Base-by-base conservation (phyloP, 257 asterid species). In the Parsonsia alboflavescens region DNA sequence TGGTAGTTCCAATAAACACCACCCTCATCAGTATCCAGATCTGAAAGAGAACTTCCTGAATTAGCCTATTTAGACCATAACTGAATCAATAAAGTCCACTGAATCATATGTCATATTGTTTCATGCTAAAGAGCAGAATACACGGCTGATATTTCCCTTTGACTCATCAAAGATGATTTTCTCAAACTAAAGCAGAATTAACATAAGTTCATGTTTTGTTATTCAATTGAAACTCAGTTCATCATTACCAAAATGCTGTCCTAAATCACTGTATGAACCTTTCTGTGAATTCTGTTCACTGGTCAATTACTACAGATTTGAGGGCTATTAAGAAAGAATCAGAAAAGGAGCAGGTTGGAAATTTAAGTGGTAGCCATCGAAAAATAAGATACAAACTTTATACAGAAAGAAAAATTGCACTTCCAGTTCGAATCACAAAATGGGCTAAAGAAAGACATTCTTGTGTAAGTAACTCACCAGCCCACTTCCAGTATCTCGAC, bases 401-500 rank as follows among this genome's bases (percentile, higher is more conserved):
- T 71, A 22, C 13, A 36, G 57, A 22, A 46, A 10, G 11, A 3
- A 56, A 61, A 50, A 63, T 45, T 24, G 71, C 30, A 36, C 22
- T 39, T 19, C 53, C 44, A 62, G 42, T 71, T 36, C 24, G 7
- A 50, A 63, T 64, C 22, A 53, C 12, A 62, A 68, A 68, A 26
- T 46, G 50, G 33, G 76, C 46, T 58, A 16, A 45, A 72, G 26
- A 42, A 78, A 70, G 74, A 33, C 21, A 56, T 71, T 12, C 74
- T 46, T 33, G 61, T 78, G 70, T 36, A 75, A 78, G 72, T 67
- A 66, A 78, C 67, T 82, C 88, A 94, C 99, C 97, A 92, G 89
- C 33, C 97, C 97, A 85, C 97, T 92, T 86, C 95, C 97, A 9
- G 97, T 88, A 80, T 71, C 86, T 73, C 70, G 87, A 85, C 90